Evolutionary conservation across 345 rosid species (phyloP).

Genomic region (Citrus cavaleriei): DNA sequence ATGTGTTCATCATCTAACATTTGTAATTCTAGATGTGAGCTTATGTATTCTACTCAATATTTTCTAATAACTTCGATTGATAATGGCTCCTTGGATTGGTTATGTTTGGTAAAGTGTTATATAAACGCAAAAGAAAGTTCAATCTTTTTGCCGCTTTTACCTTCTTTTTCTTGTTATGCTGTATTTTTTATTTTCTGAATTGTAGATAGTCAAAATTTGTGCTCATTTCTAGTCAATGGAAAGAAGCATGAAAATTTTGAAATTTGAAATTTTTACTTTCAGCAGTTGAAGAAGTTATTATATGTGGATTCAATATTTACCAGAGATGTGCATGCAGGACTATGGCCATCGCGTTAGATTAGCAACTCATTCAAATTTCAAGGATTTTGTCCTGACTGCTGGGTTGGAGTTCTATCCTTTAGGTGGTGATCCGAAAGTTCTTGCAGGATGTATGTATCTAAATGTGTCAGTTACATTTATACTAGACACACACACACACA

Average conservation of each 20-base stretch:
- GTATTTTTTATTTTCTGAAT: not conserved
- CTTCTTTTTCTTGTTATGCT: not conserved
- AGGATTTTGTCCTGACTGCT: conserved; percentile 94
- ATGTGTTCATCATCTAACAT: not conserved
- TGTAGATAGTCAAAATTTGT: not conserved
- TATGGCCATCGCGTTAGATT: conserved; percentile 99
- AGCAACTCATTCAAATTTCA: conserved; percentile 98
- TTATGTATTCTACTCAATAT: not conserved
- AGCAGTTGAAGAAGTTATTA: not conserved
- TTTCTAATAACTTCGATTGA: not conserved
- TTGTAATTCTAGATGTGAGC: not conserved
- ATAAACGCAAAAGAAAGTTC: not conserved
- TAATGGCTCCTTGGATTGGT: not conserved
- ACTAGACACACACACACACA: too few relatives aligned
- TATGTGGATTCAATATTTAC: not conserved
- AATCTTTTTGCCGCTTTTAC: not conserved
- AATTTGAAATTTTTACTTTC: not conserved
- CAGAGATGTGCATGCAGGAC: conserved; percentile 58
- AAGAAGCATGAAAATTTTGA: not conserved
- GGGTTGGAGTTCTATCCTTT: conserved; percentile 95
- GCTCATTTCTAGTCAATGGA: not conserved
- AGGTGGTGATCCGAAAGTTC: conserved; percentile 98
- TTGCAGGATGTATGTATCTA: conserved; percentile 87
- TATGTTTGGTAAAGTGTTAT: not conserved
- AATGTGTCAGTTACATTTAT: conserved; percentile 9